Percentiles rank a stretch among this genome's conserved stretches.
Evolutionary conservation across 371 early-diverging fungal genomes (phyloP).

Genomic region (Syncephalastrum sp.): DNA sequence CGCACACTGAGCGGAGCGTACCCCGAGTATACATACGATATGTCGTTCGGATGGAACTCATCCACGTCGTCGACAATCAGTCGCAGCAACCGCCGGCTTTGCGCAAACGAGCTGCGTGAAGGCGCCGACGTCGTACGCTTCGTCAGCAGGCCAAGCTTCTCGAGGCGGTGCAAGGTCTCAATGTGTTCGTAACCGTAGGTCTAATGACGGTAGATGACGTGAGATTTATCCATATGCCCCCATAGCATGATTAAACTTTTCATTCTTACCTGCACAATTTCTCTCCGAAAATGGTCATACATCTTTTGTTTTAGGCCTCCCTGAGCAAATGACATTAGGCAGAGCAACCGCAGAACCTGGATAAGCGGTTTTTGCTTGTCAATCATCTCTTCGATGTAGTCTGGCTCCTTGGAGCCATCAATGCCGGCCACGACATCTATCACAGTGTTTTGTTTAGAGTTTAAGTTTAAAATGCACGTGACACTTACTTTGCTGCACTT

Average conservation of each 20-base stretch:
- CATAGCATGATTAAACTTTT: conserved; percentile 1
- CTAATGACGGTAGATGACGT: conserved; percentile 27
- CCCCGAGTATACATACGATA: conserved; percentile 92
- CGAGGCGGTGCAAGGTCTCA: conserved; percentile 77
- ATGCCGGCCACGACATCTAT: conserved; percentile 82
- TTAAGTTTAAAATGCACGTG: background rate
- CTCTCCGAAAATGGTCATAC: conserved; percentile 79
- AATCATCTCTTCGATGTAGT: conserved; percentile 85
- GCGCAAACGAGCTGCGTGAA: conserved; percentile 50
- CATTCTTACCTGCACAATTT: conserved; percentile 70
- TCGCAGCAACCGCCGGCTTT: conserved; percentile 68
- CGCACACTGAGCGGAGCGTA: conserved; percentile 91
- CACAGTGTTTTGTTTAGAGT: background rate
- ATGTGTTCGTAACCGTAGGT: conserved; percentile 92
- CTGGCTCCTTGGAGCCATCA: conserved; percentile 62
- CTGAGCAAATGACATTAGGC: conserved; percentile 80
- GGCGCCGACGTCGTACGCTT: conserved; percentile 44
- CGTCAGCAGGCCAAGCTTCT: conserved; percentile 64
- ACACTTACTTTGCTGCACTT: conserved; percentile 83
- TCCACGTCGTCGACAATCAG: conserved; percentile 87
- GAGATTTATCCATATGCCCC: background rate
- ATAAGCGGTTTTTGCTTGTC: conserved; percentile 69
- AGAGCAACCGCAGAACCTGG: conserved; percentile 79
- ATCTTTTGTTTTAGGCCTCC: conserved; percentile 78
- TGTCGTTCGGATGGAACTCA: conserved; percentile 83